Percentiles rank a stretch among this genome's conserved stretches.
Evolutionary conservation across 169 alveolate genomes (phyloP).

Genomic region (Plasmodium billcollinsi): DNA sequence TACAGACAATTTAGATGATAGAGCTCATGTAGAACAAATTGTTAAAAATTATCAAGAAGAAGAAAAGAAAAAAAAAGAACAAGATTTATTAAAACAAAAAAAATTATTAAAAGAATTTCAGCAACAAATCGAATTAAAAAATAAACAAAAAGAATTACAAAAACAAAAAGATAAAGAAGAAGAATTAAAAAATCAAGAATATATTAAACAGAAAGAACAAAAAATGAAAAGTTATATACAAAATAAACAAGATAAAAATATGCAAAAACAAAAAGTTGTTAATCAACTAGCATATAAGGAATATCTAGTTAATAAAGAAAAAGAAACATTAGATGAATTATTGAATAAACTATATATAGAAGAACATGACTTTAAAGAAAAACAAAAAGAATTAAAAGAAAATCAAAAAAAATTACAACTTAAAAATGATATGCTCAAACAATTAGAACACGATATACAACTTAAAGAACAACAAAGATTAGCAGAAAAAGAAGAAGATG

Average conservation of each 20-base stretch:
- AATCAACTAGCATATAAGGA: slow-evolving; percentile 71
- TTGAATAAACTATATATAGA: slow-evolving; percentile 60
- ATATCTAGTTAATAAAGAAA: slow-evolving; percentile 66
- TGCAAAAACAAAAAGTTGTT: slow-evolving; percentile 74
- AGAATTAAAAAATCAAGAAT: slow-evolving; percentile 67
- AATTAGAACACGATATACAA: slow-evolving; percentile 43
- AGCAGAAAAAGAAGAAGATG: slow-evolving; percentile 69
- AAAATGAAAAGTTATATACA: slow-evolving; percentile 34
- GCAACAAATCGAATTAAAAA: slow-evolving; percentile 74
- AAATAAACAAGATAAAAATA: slow-evolving; percentile 60
- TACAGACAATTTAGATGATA: slow-evolving; percentile 30
- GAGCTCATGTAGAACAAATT: slow-evolving; percentile 43
- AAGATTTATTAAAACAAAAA: slow-evolving; percentile 47
- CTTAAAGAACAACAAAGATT: slow-evolving; percentile 52
- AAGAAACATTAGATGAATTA: slow-evolving; percentile 63
- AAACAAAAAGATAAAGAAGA: slow-evolving; percentile 63
- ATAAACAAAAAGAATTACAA: slow-evolving; percentile 52
- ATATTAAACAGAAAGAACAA: slow-evolving; percentile 53
- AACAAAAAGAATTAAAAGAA: slow-evolving; percentile 67
- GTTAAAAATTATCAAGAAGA: slow-evolving; percentile 53
- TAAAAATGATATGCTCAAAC: slow-evolving; percentile 72
- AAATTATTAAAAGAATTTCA: slow-evolving; percentile 65
- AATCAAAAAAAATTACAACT: slow-evolving; percentile 69
- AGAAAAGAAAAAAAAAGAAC: slow-evolving; percentile 71
- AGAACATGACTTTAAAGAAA: slow-evolving; percentile 73